phyloP scores from a whole-genome alignment of 2,329 filamentous ascomycete genomes.

The Exophiala sp. region DNA sequence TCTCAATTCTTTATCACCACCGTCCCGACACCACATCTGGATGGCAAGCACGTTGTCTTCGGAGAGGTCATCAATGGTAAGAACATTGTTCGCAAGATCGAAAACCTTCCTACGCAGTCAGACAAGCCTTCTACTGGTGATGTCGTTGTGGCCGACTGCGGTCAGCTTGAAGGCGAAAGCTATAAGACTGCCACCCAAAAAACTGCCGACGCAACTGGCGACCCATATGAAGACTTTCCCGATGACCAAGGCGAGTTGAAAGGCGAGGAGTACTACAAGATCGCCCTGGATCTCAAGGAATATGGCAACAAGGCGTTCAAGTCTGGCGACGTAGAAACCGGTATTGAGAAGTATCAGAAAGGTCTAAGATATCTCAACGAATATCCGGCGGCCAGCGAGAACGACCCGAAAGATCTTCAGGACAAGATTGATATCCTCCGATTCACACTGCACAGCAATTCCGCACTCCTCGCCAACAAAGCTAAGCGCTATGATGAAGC shows the following conservation, averaged over 20 bases:
- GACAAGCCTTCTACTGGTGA: slow-evolving; percentile 76
- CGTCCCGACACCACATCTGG: slow-evolving; percentile 87
- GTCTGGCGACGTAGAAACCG: slow-evolving; percentile 64
- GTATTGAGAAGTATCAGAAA: slow-evolving; percentile 91
- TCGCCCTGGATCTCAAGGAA: slow-evolving; percentile 81
- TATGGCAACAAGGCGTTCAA: slow-evolving; percentile 95
- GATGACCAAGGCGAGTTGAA: slow-evolving; percentile 70
- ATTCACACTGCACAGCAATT: slow-evolving; percentile 84
- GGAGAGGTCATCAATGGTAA: slow-evolving; percentile 92
- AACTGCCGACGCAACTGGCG: slow-evolving; percentile 74
- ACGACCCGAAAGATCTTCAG: slow-evolving; percentile 66
- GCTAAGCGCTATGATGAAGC: slow-evolving; percentile 68
- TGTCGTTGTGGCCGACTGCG: slow-evolving; percentile 76
- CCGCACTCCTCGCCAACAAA: slow-evolving; percentile 81
- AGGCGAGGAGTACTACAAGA: slow-evolving; percentile 67
- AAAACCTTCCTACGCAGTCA: slow-evolving; percentile 71
- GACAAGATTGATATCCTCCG: slow-evolving; percentile 68
- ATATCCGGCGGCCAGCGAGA: slow-evolving; percentile 66
- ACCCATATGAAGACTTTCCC: slow-evolving; percentile 92
- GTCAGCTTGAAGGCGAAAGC: slow-evolving; percentile 72
- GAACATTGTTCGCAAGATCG: slow-evolving; percentile 82
- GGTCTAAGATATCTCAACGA: slow-evolving; percentile 84
- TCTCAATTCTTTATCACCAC: slow-evolving; percentile 99
- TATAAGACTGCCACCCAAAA: slow-evolving; percentile 66
- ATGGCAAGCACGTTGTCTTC: slow-evolving; percentile 96